These are phyloP conservation scores for Tuber aestivum DNA, from an alignment of 495 filamentous ascomycete species.

Conservation along the genomic window DNA sequence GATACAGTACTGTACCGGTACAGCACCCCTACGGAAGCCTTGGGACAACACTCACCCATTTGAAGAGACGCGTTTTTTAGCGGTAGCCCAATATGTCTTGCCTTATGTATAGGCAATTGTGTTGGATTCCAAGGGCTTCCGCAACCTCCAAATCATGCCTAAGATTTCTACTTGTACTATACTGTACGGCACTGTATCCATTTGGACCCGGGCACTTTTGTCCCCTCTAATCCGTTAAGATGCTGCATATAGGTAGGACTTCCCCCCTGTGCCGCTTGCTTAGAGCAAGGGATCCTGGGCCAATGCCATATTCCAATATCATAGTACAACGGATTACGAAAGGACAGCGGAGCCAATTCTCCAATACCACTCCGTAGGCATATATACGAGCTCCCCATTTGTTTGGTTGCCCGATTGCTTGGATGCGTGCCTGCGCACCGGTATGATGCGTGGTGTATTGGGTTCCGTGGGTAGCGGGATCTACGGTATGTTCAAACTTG, in stretches of 20 bases:
- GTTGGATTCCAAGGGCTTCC: not conserved
- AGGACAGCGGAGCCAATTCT: not conserved
- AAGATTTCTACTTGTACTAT: not conserved
- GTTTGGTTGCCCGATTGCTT: not conserved
- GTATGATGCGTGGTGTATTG: not conserved
- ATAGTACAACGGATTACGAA: not conserved
- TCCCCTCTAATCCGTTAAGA: not conserved
- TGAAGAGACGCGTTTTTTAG: not conserved
- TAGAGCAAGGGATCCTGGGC: not conserved
- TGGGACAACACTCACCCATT: not conserved
- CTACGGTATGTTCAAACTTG: not conserved
- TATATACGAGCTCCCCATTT: not conserved
- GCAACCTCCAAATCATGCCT: not conserved
- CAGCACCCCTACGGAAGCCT: not conserved
- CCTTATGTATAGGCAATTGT: not conserved
- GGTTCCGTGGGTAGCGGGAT: not conserved
- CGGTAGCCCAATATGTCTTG: not conserved
- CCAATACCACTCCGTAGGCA: not conserved
- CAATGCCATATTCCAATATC: not conserved
- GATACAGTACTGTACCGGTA: not conserved
- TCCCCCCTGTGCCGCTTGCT: not conserved
- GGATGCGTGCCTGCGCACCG: not conserved
- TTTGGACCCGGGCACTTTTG: not conserved
- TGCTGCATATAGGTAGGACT: not conserved
- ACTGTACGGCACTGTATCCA: not conserved